Evolutionary conservation across 371 early-diverging fungal genomes (phyloP).

Genomic region (Mucor lusitanicus): DNA sequence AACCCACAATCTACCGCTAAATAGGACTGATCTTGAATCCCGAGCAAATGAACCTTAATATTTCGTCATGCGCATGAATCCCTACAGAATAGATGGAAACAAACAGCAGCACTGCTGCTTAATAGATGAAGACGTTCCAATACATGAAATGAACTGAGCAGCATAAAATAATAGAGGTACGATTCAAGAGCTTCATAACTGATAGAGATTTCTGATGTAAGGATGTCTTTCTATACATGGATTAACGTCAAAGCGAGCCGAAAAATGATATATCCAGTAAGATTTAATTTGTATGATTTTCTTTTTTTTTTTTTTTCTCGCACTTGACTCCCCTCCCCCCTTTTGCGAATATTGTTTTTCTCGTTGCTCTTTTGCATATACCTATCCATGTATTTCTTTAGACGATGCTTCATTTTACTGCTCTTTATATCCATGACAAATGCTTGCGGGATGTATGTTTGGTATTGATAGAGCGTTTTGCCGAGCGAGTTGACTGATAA

Average conservation of each 20-base stretch:
- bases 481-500: neutral
- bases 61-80: neutral
- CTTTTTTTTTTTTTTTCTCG: neutral
- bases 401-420: neutral
- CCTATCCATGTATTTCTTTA: neutral
- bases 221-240: slow-evolving; percentile 1
- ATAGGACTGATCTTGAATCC: neutral
- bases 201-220: neutral
- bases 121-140: too few relatives aligned
- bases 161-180: neutral
- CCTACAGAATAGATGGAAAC: neutral
- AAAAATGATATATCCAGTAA: neutral
- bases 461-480: neutral
- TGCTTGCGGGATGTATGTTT: slow-evolving; percentile 12
- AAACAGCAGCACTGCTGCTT: too few relatives aligned
- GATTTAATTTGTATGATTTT: neutral
- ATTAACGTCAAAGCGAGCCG: neutral
- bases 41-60: neutral
- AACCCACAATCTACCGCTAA: neutral
- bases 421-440: neutral
- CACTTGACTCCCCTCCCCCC: neutral
- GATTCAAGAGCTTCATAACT: neutral
- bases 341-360: neutral
- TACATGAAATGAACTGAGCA: neutral
- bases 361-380: neutral